phyloP scores from a whole-genome alignment of 129 eudicot genomes.

The Helianthus annuus region HanXRQr2.0-SUNRISE NC_035439.2:147512697-147513196 shows the following conservation, averaged over 20 bases:
- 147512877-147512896: conserved; percentile 3
- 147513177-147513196: background rate
- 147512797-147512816: background rate
- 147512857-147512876: background rate
- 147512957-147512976: background rate
- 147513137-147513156: conserved; percentile 24
- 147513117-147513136: background rate
- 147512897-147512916: conserved; percentile 21
- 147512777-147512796: background rate
- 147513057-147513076: background rate
- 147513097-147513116: conserved; percentile 14
- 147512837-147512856: background rate
- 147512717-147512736: too few species aligned
- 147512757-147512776: background rate
- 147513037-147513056: background rate
- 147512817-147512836: background rate
- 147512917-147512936: conserved; percentile 14
- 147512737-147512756: too few species aligned
- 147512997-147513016: background rate
- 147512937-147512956: background rate
- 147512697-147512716: too few species aligned
- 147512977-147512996: conserved; percentile 3
- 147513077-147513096: too few species aligned
- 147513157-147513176: background rate
- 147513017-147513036: too few species aligned